A percentile compares a stretch with the other conserved stretches of the same genome.
These are phyloP conservation scores for Sporothrix brasiliensis DNA, from an alignment of 2,329 filamentous ascomycete species.

Conservation along the genomic window DNA sequence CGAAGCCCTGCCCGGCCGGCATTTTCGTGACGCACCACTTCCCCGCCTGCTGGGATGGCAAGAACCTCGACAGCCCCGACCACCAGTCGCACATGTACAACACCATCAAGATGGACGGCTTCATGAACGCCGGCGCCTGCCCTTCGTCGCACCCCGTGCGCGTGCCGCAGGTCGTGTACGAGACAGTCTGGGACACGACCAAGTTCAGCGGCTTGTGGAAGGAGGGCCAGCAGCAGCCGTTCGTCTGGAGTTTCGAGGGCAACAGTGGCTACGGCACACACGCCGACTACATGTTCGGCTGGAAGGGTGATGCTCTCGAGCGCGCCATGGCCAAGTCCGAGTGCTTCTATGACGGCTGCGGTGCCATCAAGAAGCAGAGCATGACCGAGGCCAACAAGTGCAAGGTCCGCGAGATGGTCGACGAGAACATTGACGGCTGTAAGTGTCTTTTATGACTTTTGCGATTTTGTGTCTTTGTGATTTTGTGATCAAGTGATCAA, in stretches of 20 bases:
- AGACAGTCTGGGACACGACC: constrained; percentile 45
- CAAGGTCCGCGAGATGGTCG: constrained; percentile 41
- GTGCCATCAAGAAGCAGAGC: constrained; percentile 43
- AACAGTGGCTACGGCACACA: constrained; percentile 42
- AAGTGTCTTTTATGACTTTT: constrained; percentile 33
- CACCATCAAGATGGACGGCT: constrained; percentile 42
- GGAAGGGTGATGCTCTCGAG: constrained; percentile 42
- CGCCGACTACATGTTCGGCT: constrained; percentile 43
- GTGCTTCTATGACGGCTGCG: constrained; percentile 48
- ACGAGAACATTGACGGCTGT: constrained; percentile 43
- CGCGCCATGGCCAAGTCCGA: constrained; percentile 42
- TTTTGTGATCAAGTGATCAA: too few relatives aligned
- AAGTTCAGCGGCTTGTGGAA: constrained; percentile 40
- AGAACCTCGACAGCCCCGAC: constrained; percentile 47
- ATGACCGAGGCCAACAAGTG: constrained; percentile 42
- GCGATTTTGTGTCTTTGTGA: background rate
- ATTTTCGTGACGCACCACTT: constrained; percentile 38
- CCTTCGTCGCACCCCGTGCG: constrained; percentile 44
- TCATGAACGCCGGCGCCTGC: constrained; percentile 39
- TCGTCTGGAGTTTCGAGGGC: constrained; percentile 40
- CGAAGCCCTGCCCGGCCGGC: constrained; percentile 34
- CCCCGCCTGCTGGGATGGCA: constrained; percentile 61
- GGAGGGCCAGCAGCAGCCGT: constrained; percentile 39
- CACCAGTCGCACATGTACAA: constrained; percentile 45
- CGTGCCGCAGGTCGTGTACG: constrained; percentile 44